phyloP scores from a whole-genome alignment of 148 eudicot genomes.

The Rhododendron mucronatum region DNA sequence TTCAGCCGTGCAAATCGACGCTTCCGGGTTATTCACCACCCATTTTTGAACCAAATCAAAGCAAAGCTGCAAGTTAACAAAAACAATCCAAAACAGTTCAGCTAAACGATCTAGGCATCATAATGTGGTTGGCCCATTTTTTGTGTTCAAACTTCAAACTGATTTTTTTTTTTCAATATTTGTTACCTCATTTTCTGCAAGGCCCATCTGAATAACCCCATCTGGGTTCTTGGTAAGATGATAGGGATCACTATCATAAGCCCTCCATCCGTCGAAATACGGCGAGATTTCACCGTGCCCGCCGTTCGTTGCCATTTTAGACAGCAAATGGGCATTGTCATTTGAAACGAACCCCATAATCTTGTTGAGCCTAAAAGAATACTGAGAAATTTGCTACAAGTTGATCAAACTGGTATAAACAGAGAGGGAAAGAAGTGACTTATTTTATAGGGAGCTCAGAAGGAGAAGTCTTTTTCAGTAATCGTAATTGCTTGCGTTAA shows the following conservation, averaged over 20 bases:
- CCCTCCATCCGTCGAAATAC: slow-evolving; percentile 56
- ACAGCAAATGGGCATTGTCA: slow-evolving; percentile 16
- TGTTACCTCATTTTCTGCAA: slow-evolving; percentile 51
- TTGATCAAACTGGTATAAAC: not conserved
- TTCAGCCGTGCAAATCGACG: slow-evolving; percentile 46
- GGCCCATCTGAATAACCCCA: slow-evolving; percentile 59
- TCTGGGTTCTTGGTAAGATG: slow-evolving; percentile 33
- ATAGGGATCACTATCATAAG: slow-evolving; percentile 42
- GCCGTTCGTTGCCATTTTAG: slow-evolving; percentile 32
- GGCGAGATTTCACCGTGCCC: slow-evolving; percentile 53
- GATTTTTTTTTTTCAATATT: not conserved
- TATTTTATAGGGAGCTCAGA: not conserved
- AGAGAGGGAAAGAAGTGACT: not conserved
- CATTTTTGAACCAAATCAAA: slow-evolving; percentile 52
- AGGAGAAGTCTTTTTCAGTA: not conserved
- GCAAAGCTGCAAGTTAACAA: slow-evolving; percentile 36
- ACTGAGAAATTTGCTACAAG: not conserved
- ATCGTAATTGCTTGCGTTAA: not conserved
- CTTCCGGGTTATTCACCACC: slow-evolving; percentile 43
- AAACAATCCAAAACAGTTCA: not conserved
- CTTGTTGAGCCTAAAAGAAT: not conserved
- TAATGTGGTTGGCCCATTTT: not conserved
- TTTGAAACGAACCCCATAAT: slow-evolving; percentile 16
- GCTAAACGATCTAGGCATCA: not conserved
- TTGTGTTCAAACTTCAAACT: no score